Conservation (phyloP, 2,329 filamentous ascomycete species). For the Hymenoscyphus scutula region DNA sequence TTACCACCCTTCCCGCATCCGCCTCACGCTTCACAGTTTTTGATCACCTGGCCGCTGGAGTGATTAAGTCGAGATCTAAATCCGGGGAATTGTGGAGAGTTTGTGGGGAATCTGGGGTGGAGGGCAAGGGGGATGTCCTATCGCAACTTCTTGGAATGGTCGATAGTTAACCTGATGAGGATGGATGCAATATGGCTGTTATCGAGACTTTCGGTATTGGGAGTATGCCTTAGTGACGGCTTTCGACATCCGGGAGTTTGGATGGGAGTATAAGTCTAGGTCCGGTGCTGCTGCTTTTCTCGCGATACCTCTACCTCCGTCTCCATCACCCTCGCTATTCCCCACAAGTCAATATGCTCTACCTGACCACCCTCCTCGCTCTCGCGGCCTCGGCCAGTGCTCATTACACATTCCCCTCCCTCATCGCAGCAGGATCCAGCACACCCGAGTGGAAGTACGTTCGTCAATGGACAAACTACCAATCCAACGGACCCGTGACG, state of each 20-base stretch:
- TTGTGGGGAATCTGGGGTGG: slow-evolving; percentile 5
- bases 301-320: too few species aligned
- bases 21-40: slow-evolving; percentile 3
- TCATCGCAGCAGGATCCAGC: slow-evolving; percentile 15
- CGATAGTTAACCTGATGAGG: slow-evolving; percentile 2
- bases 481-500: slow-evolving; percentile 28
- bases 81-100: too few species aligned
- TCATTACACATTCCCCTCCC: slow-evolving; percentile 29
- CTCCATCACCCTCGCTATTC: neutral
- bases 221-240: neutral
- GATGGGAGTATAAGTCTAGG: neutral
- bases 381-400: slow-evolving; percentile 23
- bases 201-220: neutral
- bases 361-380: slow-evolving; percentile 19
- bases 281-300: neutral
- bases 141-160: neutral
- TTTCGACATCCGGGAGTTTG: neutral
- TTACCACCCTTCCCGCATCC: slow-evolving; percentile 1
- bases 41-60: slow-evolving; percentile 6
- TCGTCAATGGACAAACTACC: slow-evolving; percentile 31
- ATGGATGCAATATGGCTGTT: neutral
- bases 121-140: neutral
- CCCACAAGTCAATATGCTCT: neutral
- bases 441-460: slow-evolving; percentile 29
- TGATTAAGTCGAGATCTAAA: slow-evolving; percentile 6